These are phyloP conservation scores for Apiotrichum laibachii DNA, from an alignment of 1,284 basidiomycete species.

Conservation along the genomic window DNA sequence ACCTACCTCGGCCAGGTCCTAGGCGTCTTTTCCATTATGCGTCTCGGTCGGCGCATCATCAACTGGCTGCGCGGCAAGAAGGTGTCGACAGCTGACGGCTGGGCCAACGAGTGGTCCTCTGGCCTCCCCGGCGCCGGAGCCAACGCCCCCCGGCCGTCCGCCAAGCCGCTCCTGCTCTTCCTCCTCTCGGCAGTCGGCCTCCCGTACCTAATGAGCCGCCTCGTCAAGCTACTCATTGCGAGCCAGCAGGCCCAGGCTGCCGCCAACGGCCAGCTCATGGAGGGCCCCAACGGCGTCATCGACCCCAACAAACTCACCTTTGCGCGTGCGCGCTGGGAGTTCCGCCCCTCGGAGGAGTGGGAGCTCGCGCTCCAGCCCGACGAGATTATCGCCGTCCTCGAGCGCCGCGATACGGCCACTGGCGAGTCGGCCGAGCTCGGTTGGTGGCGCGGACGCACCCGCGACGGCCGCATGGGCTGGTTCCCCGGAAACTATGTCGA, in stretches of 20 bases:
- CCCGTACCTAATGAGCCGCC: slow-evolving; percentile 88
- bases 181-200: slow-evolving; percentile 92
- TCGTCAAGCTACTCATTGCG: slow-evolving; percentile 77
- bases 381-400: slow-evolving; percentile 92
- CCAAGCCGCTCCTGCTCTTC: slow-evolving; percentile 91
- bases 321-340: slow-evolving; percentile 79
- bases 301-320: slow-evolving; percentile 70
- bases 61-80: slow-evolving; percentile 56
- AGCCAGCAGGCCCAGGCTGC: slow-evolving; percentile 51
- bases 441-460: slow-evolving; percentile 95
- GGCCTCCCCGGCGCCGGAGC: slow-evolving; percentile 33
- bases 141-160: slow-evolving; percentile 62
- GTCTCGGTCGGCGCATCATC: slow-evolving; percentile 59
- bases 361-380: slow-evolving; percentile 83
- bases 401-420: slow-evolving; percentile 72
- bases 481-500: slow-evolving; percentile 79
- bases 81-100: slow-evolving; percentile 50
- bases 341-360: slow-evolving; percentile 67
- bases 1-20: slow-evolving; percentile 92
- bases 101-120: slow-evolving; percentile 52
- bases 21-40: slow-evolving; percentile 81
- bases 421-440: slow-evolving; percentile 71
- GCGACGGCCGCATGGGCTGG: slow-evolving; percentile 93
- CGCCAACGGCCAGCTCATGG: slow-evolving; percentile 25
- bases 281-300: slow-evolving; percentile 41